Evolutionary conservation across 805 yeast genomes (phyloP), one percentile per base, ranked within the genome.

Genomic region (Saccharomycopsis selenospora): DNA sequence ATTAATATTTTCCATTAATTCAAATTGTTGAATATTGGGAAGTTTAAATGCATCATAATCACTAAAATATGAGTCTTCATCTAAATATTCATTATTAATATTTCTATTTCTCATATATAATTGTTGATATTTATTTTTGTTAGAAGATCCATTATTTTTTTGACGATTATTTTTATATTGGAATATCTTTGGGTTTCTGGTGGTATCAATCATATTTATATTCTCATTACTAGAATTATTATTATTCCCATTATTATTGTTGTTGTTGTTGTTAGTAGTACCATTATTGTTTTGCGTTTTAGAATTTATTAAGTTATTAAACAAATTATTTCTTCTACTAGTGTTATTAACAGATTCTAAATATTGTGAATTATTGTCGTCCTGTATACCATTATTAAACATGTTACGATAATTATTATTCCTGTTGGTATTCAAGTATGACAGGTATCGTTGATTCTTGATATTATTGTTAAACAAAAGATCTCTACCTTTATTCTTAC

Each of bases 401-500:
- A n/a, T n/a, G 29, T 11, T 27, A 11, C 11, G 7, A 11, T 27
- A 8, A 20, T 33, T 10, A 6, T 17, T 20, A 33, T 33, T 33
- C 38, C 38, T 17, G 17, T 33, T 33, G 38, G 38, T 20, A 20
- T 33, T 33, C 38, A 33, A 33, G 17, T 33, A 33, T 14, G 38
- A 33, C 38, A 33, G 38, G 38, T 33, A 33, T 14, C 38, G 38
- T 20, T 17, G 17, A 14, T 33, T 33, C 17, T 20, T 4, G 38
- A 33, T 33, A 33, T 33, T 33, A 14, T 33, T 33, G 38, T 33
- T 33, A 20, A 20, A 20, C 10, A 33, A 5, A 10, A 7, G 38
- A 5, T 6, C 17, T 17, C 18, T 33, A 14, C 10, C 18, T 28
- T 28, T 10, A 28, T 28, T 10, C 33, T 28, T n/a, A n/a, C 13